Evolutionary conservation across 805 yeast genomes (phyloP), one percentile per base, ranked within the genome.

Genomic region (Starmerella tilneyi): DNA sequence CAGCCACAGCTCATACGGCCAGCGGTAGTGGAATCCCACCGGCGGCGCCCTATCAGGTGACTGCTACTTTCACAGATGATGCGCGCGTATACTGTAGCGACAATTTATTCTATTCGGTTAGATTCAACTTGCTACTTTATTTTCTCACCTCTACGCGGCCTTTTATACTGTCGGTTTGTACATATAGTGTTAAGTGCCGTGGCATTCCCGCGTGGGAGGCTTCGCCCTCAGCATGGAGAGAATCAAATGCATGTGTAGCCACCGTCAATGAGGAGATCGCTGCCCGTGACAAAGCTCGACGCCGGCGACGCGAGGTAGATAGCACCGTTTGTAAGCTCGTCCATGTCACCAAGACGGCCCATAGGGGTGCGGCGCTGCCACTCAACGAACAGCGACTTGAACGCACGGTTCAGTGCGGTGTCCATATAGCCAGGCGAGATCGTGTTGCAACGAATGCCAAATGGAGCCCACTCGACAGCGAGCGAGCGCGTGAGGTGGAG

Each of bases 401-500:
- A 79, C 51, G 79, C 69, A 54, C 75, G 72, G 60, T 79, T 78
- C 63, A 78, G 72, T 22, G 82, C 81, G 23, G 83, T 78, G 60
- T 76, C 78, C 64, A 78, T 78, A 67, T 78, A 78, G 26, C 83
- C 84, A 16, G 84, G 83, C 28, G 78, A 71, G 59, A 78, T 72
- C 43, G 81, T 71, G 71, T 78, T 78, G 56, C 78, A 79, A 55
- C 83, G 70, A 57, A 76, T 77, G 61, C 71, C 71, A 68, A 73
- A 73, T 48, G 74, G 75, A 43, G 84, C 83, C 84, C 84, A 78
- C 63, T 78, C 84, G 49, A 79, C 77, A 26, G 83, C 81, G 54
- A 78, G 71, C n/a, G 81, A 75, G 62, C 75, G 69, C 57, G 70
- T 76, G 63, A 78, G 69, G 63, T 78, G 84, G 52, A 73, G 72